Evolutionary conservation across 1,284 basidiomycete species (phyloP).

Genomic region (Ustilago cynodontis): DNA sequence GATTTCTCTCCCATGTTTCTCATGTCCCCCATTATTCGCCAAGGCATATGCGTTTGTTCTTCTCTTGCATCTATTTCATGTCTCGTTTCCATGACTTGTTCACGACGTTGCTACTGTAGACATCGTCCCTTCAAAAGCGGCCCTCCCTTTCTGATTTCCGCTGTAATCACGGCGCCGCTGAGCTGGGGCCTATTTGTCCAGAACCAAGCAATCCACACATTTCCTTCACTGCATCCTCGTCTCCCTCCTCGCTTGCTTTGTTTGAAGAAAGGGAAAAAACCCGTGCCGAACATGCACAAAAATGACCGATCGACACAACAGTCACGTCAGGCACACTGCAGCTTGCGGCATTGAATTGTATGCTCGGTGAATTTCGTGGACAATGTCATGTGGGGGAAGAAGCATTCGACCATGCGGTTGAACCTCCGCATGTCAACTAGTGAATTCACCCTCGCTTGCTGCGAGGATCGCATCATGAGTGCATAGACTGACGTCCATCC

Average conservation of each 20-base stretch:
- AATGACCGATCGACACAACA: no score
- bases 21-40: neutral
- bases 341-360: no score
- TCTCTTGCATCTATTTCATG: neutral
- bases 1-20: neutral
- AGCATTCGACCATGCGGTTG: no score
- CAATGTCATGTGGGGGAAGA: no score
- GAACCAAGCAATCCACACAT: neutral
- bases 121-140: neutral
- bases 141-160: neutral
- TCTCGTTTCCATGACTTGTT: neutral
- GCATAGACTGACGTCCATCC: no score
- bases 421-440: no score
- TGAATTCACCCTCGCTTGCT: no score
- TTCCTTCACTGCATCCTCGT: neutral
- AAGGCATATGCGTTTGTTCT: no score
- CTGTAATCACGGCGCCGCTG: neutral
- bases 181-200: neutral
- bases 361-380: no score
- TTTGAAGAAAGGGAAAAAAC: no score
- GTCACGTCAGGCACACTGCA: no score
- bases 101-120: neutral
- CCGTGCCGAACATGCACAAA: no score
- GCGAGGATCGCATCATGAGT: constrained; percentile 1
- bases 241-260: neutral